These are phyloP conservation scores for Letharia lupina DNA, from an alignment of 495 filamentous ascomycete species.

Conservation along the genomic window DNA sequence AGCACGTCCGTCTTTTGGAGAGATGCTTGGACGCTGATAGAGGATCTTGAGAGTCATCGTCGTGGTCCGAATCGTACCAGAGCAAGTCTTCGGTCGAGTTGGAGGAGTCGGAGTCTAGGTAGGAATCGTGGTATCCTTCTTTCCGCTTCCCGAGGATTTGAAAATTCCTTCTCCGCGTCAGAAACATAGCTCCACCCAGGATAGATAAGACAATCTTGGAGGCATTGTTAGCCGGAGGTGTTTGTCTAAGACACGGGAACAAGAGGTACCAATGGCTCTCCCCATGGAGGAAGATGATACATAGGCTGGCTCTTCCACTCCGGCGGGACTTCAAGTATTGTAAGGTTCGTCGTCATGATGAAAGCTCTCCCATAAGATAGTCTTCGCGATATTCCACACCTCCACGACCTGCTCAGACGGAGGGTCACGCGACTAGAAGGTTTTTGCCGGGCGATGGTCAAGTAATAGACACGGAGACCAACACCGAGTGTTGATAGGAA, in stretches of 20 bases:
- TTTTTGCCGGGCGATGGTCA: not conserved
- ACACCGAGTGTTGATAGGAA: not conserved
- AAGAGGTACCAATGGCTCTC: slow-evolving; percentile 48
- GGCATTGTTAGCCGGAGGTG: slow-evolving; percentile 11
- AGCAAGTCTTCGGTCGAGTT: slow-evolving; percentile 37
- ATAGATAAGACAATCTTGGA: slow-evolving; percentile 50
- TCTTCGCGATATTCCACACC: slow-evolving; percentile 6
- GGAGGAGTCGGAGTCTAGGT: slow-evolving; percentile 35
- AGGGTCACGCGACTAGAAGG: slow-evolving; percentile 11
- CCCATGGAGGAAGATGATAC: slow-evolving; percentile 39
- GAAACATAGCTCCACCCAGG: slow-evolving; percentile 47
- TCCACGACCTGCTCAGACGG: slow-evolving; percentile 3
- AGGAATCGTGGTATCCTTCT: slow-evolving; percentile 29
- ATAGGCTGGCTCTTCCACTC: slow-evolving; percentile 30
- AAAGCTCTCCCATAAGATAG: not conserved
- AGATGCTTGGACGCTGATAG: slow-evolving; percentile 32
- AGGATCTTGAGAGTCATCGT: slow-evolving; percentile 26
- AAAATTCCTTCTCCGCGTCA: slow-evolving; percentile 46
- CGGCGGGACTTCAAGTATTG: slow-evolving; percentile 24
- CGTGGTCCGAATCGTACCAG: slow-evolving; percentile 30
- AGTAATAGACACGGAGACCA: not conserved
- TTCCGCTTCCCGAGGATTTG: slow-evolving; percentile 34
- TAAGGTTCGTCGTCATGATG: slow-evolving; percentile 24
- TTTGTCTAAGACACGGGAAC: not conserved
- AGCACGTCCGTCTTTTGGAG: slow-evolving; percentile 41